A percentile compares a stretch with the other conserved stretches of the same genome.
phyloP scores from a whole-genome alignment of 257 asterid genomes.

The Sherardia arvensis region DNA sequence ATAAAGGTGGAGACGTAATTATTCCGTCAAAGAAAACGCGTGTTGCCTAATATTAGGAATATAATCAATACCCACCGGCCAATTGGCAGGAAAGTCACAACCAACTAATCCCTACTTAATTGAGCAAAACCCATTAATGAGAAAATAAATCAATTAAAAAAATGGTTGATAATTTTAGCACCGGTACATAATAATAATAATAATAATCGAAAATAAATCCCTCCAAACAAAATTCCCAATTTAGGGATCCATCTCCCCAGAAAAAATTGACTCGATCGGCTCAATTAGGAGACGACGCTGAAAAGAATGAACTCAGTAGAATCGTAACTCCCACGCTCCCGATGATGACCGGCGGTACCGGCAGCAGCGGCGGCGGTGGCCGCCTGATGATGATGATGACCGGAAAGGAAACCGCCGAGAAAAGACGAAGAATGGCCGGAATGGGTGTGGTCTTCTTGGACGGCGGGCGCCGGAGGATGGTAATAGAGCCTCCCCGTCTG shows the following conservation, averaged over 20 bases:
- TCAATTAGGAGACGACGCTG: conserved; percentile 21
- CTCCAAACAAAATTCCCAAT: neutral
- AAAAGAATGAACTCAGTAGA: conserved; percentile 48
- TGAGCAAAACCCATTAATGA: neutral
- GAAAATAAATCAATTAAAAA: neutral
- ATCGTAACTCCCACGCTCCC: conserved; percentile 20
- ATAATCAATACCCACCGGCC: neutral
- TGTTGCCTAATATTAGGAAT: neutral
- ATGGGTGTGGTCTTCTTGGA: conserved; percentile 5
- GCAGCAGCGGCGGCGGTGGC: neutral
- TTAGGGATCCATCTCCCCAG: neutral
- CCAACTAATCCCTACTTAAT: no score
- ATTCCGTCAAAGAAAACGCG: neutral
- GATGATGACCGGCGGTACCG: no score
- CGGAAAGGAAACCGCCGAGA: conserved; percentile 5
- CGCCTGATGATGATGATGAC: no score
- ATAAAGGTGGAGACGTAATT: neutral
- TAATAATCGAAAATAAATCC: neutral
- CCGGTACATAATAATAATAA: neutral
- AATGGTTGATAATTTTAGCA: neutral
- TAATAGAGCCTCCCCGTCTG: conserved; percentile 36
- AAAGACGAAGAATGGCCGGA: no score
- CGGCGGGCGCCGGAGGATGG: conserved; percentile 34
- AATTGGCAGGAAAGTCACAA: neutral
- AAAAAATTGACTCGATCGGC: neutral